phyloP scores from a whole-genome alignment of 306 rosid species.

The Quercus gilva region DNA sequence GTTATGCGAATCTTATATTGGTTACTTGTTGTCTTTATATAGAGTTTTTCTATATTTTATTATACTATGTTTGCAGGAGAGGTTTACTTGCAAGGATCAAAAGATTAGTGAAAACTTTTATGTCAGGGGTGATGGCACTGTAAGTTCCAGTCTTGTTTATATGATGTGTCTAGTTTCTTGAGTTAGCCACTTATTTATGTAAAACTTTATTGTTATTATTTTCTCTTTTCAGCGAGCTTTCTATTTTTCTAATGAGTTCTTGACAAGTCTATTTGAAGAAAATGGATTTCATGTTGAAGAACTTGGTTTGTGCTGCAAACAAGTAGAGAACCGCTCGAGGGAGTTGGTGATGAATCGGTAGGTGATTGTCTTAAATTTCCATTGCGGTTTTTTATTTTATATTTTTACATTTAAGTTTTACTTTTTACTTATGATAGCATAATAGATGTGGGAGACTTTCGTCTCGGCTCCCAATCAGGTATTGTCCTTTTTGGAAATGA shows the following conservation, averaged over 20 bases:
- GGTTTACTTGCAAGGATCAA: constrained; percentile 82
- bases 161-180: constrained; percentile 1
- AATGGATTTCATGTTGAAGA: constrained; percentile 72
- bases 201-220: constrained; percentile 1
- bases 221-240: constrained; percentile 75
- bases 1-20: neutral
- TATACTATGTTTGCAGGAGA: constrained; percentile 52
- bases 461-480: too few species aligned
- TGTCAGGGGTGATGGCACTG: constrained; percentile 96
- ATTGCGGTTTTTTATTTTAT: neutral
- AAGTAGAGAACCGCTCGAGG: constrained; percentile 89
- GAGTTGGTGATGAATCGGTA: constrained; percentile 89
- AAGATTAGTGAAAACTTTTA: constrained; percentile 84
- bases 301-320: constrained; percentile 78
- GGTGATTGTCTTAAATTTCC: constrained; percentile 12
- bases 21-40: constrained; percentile 5
- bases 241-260: constrained; percentile 82
- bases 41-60: constrained; percentile 7
- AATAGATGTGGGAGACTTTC: too few species aligned
- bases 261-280: constrained; percentile 73
- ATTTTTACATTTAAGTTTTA: neutral
- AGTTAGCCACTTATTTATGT: constrained; percentile 19
- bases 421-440: neutral
- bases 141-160: constrained; percentile 41
- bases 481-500: too few species aligned